Evolutionary conservation across 495 filamentous ascomycete genomes (phyloP).

Genomic region (Penicillium riverlandense): DNA sequence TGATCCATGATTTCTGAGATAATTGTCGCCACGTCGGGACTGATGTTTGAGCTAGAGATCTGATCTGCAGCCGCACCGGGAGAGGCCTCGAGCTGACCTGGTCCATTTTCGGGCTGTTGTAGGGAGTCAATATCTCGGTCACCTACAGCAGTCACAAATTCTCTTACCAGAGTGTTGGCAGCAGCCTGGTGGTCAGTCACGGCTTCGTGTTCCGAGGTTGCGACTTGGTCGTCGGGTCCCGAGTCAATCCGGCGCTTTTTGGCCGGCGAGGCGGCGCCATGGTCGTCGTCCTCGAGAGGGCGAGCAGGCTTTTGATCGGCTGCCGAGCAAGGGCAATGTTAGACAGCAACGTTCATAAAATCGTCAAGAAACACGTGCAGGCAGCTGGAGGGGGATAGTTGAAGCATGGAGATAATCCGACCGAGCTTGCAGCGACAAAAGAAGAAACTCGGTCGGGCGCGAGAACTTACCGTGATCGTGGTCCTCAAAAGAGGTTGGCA

Average conservation of each 20-base stretch:
- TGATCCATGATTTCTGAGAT: slow-evolving; percentile 43
- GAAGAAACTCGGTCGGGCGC: not conserved
- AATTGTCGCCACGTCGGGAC: slow-evolving; percentile 29
- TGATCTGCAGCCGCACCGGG: slow-evolving; percentile 9
- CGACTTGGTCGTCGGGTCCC: slow-evolving; percentile 16
- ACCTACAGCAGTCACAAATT: slow-evolving; percentile 31
- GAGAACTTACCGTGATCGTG: slow-evolving; percentile 30
- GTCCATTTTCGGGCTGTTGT: slow-evolving; percentile 11
- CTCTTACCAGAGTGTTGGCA: slow-evolving; percentile 36
- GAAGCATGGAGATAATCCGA: not conserved
- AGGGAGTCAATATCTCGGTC: slow-evolving; percentile 24
- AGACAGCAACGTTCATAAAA: no score
- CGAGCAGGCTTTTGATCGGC: slow-evolving; percentile 26
- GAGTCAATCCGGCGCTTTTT: slow-evolving; percentile 38
- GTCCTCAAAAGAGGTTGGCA: slow-evolving; percentile 21
- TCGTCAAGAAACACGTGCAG: no score
- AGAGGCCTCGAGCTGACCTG: slow-evolving; percentile 13
- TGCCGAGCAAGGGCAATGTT: not conserved
- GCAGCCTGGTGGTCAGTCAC: slow-evolving; percentile 18
- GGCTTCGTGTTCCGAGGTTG: slow-evolving; percentile 8
- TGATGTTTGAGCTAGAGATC: slow-evolving; percentile 16
- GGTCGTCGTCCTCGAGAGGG: slow-evolving; percentile 26
- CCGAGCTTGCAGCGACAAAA: not conserved
- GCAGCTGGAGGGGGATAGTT: not conserved
- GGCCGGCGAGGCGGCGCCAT: slow-evolving; percentile 29